Evolutionary conservation across 371 early-diverging fungal species (phyloP).

Genomic region (Rhizopus sp.): DNA sequence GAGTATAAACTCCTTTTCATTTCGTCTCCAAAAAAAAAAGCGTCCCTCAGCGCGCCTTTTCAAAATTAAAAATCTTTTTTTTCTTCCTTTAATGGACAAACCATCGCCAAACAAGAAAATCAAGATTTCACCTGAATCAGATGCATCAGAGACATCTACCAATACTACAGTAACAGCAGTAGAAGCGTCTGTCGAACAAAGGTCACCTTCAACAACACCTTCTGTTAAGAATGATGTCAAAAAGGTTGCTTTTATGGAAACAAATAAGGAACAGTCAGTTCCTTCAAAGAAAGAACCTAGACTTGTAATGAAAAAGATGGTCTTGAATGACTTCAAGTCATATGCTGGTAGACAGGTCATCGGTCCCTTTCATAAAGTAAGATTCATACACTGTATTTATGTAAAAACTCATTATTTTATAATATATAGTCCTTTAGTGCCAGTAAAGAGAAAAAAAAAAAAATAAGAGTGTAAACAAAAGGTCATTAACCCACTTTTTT

Average conservation of each 20-base stretch:
- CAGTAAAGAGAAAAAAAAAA: slow-evolving; percentile 26
- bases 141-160: no score
- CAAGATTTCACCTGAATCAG: no score
- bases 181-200: not conserved
- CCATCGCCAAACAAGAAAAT: no score
- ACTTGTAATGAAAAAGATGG: slow-evolving; percentile 91
- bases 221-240: not conserved
- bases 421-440: slow-evolving; percentile 51
- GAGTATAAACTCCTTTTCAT: no score
- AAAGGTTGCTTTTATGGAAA: not conserved
- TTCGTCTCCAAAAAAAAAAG: no score
- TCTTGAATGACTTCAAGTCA: slow-evolving; percentile 94
- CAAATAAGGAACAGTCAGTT: not conserved
- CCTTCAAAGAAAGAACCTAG: slow-evolving; percentile 48
- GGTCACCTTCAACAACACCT: not conserved
- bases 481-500: slow-evolving; percentile 1
- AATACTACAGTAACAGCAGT: no score
- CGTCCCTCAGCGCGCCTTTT: no score
- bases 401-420: not conserved
- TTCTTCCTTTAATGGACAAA: no score
- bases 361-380: slow-evolving; percentile 97
- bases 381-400: not conserved
- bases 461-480: not conserved
- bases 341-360: slow-evolving; percentile 92
- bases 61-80: no score